phyloP scores from a whole-genome alignment of 768 basidiomycete species.

The Termitomyces sp. region DNA sequence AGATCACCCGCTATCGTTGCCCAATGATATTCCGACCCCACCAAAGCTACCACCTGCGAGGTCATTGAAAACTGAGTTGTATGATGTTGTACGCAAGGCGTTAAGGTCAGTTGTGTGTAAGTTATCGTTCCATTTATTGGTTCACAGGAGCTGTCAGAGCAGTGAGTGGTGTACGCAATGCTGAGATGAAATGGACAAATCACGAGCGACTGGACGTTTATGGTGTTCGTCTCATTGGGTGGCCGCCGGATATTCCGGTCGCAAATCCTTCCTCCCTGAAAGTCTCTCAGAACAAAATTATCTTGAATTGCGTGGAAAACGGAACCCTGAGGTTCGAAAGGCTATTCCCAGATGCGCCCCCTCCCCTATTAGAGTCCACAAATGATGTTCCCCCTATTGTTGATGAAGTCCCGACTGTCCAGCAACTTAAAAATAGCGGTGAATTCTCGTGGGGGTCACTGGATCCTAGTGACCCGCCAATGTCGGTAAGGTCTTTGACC shows the following conservation, averaged over 20 bases:
- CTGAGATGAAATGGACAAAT: conserved; percentile 77
- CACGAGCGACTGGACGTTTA: conserved; percentile 51
- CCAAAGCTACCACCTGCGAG: conserved; percentile 24
- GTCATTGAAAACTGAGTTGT: conserved; percentile 50
- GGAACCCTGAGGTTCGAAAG: conserved; percentile 47
- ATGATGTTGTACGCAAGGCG: conserved; percentile 47
- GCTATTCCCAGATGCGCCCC: conserved; percentile 7
- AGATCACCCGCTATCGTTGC: conserved; percentile 2
- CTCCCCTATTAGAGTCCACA: neutral
- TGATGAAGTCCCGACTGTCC: neutral
- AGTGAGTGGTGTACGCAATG: conserved; percentile 53
- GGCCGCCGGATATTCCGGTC: conserved; percentile 53
- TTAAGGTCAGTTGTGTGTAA: conserved; percentile 38
- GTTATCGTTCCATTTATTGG: neutral
- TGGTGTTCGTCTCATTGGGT: conserved; percentile 57
- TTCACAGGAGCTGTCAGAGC: conserved; percentile 26
- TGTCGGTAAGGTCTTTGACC: conserved; percentile 3
- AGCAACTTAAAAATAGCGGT: conserved; percentile 15
- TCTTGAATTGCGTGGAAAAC: conserved; percentile 44
- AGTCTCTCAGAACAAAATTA: conserved; percentile 44
- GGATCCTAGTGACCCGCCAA: conserved; percentile 21
- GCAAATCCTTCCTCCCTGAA: conserved; percentile 62
- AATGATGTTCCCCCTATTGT: neutral
- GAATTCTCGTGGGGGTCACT: conserved; percentile 40
- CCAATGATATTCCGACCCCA: conserved; percentile 7